Evolutionary conservation across 331 rosid species (phyloP).

Genomic region (Malus hybrid): DNA sequence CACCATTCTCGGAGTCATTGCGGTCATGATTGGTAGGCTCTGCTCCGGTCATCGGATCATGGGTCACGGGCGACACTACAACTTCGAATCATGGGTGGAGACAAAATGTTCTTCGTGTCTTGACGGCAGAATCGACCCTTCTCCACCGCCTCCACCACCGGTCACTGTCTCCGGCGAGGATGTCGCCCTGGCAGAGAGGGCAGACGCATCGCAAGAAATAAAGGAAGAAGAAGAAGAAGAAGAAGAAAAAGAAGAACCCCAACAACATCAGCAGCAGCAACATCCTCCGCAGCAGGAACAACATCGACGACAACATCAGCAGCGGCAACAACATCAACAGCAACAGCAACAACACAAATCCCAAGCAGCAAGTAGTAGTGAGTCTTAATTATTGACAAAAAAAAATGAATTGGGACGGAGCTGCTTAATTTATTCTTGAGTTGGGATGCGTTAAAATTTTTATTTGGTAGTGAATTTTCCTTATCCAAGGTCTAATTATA

Average conservation of each 20-base stretch:
- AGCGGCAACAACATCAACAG: neutral
- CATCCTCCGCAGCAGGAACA: neutral
- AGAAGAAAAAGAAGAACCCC: conserved; percentile 1
- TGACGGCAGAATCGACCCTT: conserved; percentile 45
- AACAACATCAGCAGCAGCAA: neutral
- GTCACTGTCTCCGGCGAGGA: neutral
- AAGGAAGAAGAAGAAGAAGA: conserved; percentile 26
- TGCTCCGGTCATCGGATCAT: conserved; percentile 69
- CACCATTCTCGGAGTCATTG: conserved; percentile 53
- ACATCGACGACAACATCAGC: neutral
- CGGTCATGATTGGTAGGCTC: conserved; percentile 70
- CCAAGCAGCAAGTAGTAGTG: conserved; percentile 4
- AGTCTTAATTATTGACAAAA: neutral
- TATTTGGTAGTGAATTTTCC: neutral
- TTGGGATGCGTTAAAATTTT: neutral
- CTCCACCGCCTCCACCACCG: conserved; percentile 17
- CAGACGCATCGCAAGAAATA: conserved; percentile 26
- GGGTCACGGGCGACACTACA: conserved; percentile 49
- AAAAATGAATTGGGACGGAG: neutral
- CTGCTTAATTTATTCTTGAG: neutral
- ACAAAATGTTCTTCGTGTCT: conserved; percentile 71
- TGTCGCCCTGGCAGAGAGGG: conserved; percentile 6
- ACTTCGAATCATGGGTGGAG: conserved; percentile 69
- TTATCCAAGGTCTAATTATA: neutral
- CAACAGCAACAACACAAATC: neutral